phyloP scores from a whole-genome alignment of 192 early-diverging fungal species.

The Coemansia sp. region DNA sequence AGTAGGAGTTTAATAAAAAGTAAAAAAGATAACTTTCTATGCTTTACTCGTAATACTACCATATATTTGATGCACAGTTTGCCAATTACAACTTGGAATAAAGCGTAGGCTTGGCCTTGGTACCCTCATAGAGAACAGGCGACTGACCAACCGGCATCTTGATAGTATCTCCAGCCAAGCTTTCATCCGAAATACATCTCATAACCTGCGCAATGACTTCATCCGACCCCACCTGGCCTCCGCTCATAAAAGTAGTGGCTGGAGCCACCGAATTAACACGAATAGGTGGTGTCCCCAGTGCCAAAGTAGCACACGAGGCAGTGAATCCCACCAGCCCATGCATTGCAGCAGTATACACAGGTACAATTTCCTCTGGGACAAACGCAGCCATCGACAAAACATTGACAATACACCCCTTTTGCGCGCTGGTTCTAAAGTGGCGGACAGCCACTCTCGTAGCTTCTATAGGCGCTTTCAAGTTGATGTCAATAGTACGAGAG shows the following conservation, averaged over 20 bases:
- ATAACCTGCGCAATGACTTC: constrained; percentile 61
- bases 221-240: constrained; percentile 20
- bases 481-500: constrained; percentile 65
- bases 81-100: background rate
- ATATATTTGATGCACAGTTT: background rate
- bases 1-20: background rate
- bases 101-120: background rate
- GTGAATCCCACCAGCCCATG: constrained; percentile 69
- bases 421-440: constrained; percentile 51
- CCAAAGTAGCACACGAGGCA: constrained; percentile 46
- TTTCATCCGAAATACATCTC: constrained; percentile 60
- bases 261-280: constrained; percentile 67
- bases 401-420: constrained; percentile 67
- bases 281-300: constrained; percentile 39
- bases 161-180: constrained; percentile 53
- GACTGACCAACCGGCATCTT: constrained; percentile 6
- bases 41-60: background rate
- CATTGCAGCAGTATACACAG: constrained; percentile 76
- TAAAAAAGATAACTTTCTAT: too few species aligned
- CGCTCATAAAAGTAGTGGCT: constrained; percentile 52
- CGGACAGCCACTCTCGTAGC: constrained; percentile 69
- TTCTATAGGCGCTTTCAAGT: constrained; percentile 71
- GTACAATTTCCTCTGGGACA: constrained; percentile 53
- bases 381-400: constrained; percentile 73
- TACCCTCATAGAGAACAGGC: background rate